A percentile compares a stretch with the other conserved stretches of the same genome.
These are phyloP conservation scores for Apium graveolens DNA, from an alignment of 129 eudicot genomes.

Conservation along the genomic window DNA sequence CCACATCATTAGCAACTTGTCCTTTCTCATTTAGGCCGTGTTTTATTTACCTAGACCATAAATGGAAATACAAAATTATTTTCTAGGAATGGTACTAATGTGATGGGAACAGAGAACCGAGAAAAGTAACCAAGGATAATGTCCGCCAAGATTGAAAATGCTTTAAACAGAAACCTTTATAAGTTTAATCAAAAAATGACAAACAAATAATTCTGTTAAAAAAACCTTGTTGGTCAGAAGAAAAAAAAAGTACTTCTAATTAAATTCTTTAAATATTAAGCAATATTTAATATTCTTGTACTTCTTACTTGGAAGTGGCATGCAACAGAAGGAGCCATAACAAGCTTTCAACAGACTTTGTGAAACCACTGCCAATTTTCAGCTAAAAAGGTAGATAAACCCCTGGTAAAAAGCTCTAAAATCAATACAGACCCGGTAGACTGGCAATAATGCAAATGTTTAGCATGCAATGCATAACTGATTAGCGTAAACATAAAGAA, in stretches of 20 bases:
- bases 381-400: background rate
- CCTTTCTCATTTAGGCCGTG: constrained; percentile 52
- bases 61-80: background rate
- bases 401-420: background rate
- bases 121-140: background rate
- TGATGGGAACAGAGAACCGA: background rate
- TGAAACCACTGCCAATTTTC: background rate
- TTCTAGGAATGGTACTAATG: background rate
- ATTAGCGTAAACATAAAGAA: background rate
- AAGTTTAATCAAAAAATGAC: background rate
- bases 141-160: background rate
- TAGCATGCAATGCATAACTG: background rate
- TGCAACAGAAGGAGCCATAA: background rate
- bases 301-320: background rate
- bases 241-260: background rate
- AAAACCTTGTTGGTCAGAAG: background rate
- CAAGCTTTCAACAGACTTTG: background rate
- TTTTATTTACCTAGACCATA: constrained; percentile 34
- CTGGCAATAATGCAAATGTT: background rate
- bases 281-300: background rate
- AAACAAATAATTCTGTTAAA: background rate
- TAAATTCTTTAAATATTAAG: too few species aligned
- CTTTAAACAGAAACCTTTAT: constrained; percentile 30
- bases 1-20: constrained; percentile 53
- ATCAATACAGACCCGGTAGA: background rate